A percentile compares a stretch with the other conserved stretches of the same genome.
These are phyloP conservation scores for Coleophoma eucalyptorum DNA, from an alignment of 2,329 filamentous ascomycete genomes.

Conservation along the genomic window DNA sequence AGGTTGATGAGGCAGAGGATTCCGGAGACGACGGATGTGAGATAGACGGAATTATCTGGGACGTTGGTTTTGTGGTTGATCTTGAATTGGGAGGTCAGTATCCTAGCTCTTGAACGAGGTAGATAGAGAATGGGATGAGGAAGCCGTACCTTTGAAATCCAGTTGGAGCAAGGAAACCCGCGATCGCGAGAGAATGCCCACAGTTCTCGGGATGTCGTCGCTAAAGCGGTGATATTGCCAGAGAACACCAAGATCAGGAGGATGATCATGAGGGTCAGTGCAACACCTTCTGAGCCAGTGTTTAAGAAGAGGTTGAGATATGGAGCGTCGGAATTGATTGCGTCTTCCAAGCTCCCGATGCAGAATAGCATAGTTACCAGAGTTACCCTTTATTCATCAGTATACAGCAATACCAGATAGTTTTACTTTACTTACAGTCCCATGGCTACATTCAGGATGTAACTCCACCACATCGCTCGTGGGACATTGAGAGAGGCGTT, in stretches of 20 bases:
- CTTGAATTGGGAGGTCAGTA: conserved; percentile 6
- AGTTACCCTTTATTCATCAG: conserved; percentile 13
- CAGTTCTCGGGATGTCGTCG: conserved; percentile 31
- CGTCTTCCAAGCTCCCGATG: conserved; percentile 27
- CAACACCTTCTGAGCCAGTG: conserved; percentile 35
- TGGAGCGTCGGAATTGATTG: conserved; percentile 39
- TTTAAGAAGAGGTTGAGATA: conserved; percentile 36
- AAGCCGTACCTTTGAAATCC: conserved; percentile 31
- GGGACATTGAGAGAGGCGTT: conserved; percentile 43
- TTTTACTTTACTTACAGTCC: conserved; percentile 28
- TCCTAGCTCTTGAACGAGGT: neutral
- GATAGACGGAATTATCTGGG: conserved; percentile 17
- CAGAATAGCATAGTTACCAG: conserved; percentile 31
- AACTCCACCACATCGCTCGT: conserved; percentile 40
- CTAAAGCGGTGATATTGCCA: conserved; percentile 32
- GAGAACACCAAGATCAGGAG: conserved; percentile 34
- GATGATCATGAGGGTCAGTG: conserved; percentile 42
- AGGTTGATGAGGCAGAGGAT: conserved; percentile 39
- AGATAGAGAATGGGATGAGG: neutral
- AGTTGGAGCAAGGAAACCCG: conserved; percentile 35
- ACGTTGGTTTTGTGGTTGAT: conserved; percentile 27
- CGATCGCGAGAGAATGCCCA: conserved; percentile 41
- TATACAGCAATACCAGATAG: neutral
- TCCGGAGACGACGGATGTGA: conserved; percentile 13
- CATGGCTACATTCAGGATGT: conserved; percentile 41